phyloP scores from a whole-genome alignment of 2,329 filamentous ascomycete genomes.

The Exophiala aquamarina region DNA sequence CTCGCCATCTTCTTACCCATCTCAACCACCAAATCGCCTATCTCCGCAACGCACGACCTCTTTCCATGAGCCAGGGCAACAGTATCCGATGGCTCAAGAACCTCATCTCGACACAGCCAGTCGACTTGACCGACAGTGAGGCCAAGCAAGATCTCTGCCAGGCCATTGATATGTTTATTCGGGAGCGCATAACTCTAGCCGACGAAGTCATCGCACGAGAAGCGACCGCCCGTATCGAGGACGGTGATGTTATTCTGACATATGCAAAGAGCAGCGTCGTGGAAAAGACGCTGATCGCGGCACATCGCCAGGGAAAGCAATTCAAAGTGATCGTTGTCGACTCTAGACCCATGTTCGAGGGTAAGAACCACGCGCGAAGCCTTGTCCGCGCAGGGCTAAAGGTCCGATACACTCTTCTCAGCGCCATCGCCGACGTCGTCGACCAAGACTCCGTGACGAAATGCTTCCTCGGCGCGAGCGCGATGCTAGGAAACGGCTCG shows the following conservation, averaged over 20 bases:
- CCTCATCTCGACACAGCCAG: constrained; percentile 85
- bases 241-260: constrained; percentile 80
- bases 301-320: constrained; percentile 62
- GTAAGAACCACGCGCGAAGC: constrained; percentile 68
- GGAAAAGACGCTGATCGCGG: constrained; percentile 74
- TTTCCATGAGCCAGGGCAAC: constrained; percentile 96
- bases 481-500: constrained; percentile 92
- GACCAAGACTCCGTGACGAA: constrained; percentile 66
- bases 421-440: constrained; percentile 68
- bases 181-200: constrained; percentile 83
- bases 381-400: constrained; percentile 69
- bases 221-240: constrained; percentile 71
- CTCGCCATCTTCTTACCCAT: constrained; percentile 87
- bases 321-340: constrained; percentile 88
- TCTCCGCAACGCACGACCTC: constrained; percentile 77
- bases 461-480: constrained; percentile 83
- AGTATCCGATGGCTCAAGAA: constrained; percentile 94
- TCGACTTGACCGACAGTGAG: constrained; percentile 75
- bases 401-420: constrained; percentile 79
- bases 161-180: constrained; percentile 85
- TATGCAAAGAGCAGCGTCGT: constrained; percentile 86
- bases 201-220: constrained; percentile 80
- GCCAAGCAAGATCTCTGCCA: constrained; percentile 78
- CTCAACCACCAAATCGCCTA: constrained; percentile 96
- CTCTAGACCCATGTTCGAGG: constrained; percentile 68